Evolutionary conservation across 2,329 filamentous ascomycete species (phyloP), one percentile per base, ranked within the genome.

Genomic region (Chrysosporium queenslandicum): DNA sequence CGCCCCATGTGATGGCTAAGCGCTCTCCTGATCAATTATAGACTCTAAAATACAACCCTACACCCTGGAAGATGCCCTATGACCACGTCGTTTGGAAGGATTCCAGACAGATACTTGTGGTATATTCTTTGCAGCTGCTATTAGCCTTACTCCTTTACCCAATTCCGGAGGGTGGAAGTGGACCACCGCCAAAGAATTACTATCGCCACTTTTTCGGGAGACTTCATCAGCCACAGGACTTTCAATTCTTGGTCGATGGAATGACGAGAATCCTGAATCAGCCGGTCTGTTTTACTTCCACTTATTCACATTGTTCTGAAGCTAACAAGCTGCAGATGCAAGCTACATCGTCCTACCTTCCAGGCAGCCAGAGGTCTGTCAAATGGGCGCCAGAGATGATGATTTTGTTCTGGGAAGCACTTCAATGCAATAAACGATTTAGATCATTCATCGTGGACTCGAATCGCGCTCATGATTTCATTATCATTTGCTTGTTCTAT

Each of bases 401-500:
- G 52, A 92, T 96, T 79, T 77, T 98, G 1, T 96, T 97, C 65
- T 98, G 92, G 92, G 92, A 98, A 72, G 82, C 88, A 34, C 81
- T 92, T 3, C 92, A 98, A 68, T 96, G 91, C 77, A 98, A 98
- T 71, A 97, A 95, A 71, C 80, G 91, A 54, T 98, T 98, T 71
- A 80, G 92, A 29, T 88, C 89, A 1, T 98, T 96, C 68, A 92
- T 98, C 62, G 91, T 97, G 57, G 92, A 98, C 61, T 97, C 92
- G 0, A 88, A 92, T 64, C 78, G 91, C 50, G 87, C 87, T 0
- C 87, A 96, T 63, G 92, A 98, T 66, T 96, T 97, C 68, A 78
- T 96, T 48, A 81, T 97, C 11, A 74, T 97, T 18, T 82, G 94
- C 37, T 73, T 97, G 2, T 98, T 94, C 70, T 96, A 97, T 66